Base-by-base conservation (phyloP, 495 filamentous ascomycete species). In the Hypoxylon perforatum region DNA sequence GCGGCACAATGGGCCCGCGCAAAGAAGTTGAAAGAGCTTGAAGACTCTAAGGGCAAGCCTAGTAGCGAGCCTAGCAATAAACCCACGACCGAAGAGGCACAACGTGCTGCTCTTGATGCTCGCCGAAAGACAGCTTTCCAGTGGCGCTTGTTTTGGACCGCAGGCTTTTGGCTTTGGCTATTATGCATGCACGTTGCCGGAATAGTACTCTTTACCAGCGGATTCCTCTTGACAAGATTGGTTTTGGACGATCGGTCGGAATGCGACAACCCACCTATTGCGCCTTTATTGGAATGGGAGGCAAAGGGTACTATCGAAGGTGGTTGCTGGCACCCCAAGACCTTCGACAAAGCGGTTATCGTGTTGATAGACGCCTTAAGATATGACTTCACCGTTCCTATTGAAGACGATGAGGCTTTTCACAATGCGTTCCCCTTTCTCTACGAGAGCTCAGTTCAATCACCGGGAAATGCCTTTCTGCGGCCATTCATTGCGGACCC, bases 401-500 rank as follows among this genome's bases (percentile, higher is more conserved):
- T 91, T 60, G 74, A 76, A 9, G 78, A 90, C 19, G 71, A 67
- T 7, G 86, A 88, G 60, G 82, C 91, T 19, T 98, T 90, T 76
- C 94, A 97, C 70, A 91, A 99, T 76, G 88, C 92, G 28, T 85
- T 99, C 28, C 89, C 91, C 15, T 85, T 97, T 19, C 82, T 97
- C 38, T 90, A 97, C 77, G 91, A 95, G 63, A 92, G 88, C 12
- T 88, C 95, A 0, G 76, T 87, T 36, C 75, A 86, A 54, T 79
- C 82, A 21, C 95, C 95, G 1, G 77, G 87, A 17, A 93, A 94
- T 75, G 93, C 95, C 8, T 91, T 99, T 69, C 79, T 99, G 57
- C 84, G 93, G 25, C 95, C 95, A 3, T 99, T 99, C 78, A 98
- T 99, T 72, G 95, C 95, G 23, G 95, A 99, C 71, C 95, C 95